phyloP scores from a whole-genome alignment of 208 protist species.

The Leishmania mexicana region DNA sequence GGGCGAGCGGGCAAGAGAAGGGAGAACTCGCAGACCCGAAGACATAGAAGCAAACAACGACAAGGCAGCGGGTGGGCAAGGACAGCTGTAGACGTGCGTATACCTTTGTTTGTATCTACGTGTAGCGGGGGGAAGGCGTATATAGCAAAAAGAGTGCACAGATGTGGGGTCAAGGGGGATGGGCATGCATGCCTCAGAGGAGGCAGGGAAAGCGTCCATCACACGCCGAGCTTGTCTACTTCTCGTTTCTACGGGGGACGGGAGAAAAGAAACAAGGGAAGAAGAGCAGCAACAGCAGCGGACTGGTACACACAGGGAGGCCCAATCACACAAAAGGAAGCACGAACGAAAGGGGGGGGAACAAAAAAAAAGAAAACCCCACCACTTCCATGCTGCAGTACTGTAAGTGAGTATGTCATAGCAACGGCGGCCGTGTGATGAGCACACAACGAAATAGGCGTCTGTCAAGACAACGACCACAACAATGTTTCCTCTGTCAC shows the following conservation, averaged over 20 bases:
- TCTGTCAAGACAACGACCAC: neutral
- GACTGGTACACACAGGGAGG: neutral
- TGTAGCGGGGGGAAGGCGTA: neutral
- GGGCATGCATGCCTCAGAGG: neutral
- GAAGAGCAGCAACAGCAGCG: neutral
- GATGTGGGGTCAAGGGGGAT: neutral
- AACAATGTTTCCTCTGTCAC: neutral
- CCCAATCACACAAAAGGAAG: neutral
- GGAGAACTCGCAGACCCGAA: neutral
- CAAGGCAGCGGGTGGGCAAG: neutral
- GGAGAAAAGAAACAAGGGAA: neutral
- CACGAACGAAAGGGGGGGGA: neutral
- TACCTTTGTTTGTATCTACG: neutral
- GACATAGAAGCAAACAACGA: neutral
- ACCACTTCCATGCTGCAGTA: neutral
- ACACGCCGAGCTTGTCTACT: neutral
- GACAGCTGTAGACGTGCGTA: neutral
- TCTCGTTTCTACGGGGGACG: neutral
- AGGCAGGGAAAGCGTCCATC: neutral
- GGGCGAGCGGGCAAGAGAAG: neutral
- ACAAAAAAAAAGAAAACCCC: conserved; percentile 7
- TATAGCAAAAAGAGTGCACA: neutral
- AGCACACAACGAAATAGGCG: neutral
- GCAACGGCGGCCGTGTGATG: neutral
- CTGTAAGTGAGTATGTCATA: neutral